Base-by-base conservation (phyloP, 148 eudicot genomes). In the Simmondsia chinensis region DNA sequence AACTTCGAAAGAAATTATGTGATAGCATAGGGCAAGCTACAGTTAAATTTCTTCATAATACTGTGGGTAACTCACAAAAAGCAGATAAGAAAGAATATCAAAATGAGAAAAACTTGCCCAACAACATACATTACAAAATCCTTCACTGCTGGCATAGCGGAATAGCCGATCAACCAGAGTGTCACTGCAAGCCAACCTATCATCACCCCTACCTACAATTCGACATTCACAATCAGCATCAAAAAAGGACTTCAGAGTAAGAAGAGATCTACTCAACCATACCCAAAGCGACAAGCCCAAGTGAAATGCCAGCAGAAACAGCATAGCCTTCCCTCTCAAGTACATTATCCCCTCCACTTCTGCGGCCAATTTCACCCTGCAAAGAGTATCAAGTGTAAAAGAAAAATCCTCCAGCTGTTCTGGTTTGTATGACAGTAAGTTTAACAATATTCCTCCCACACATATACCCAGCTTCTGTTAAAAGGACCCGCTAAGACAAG, bases 341-440 rank as follows among this genome's bases (percentile, higher is more conserved):
- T 35, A 91, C 97, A 72, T 91, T 91, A 69, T 91, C 97, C 12
- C 97, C 97, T 47, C 97, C 97, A 77, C 97, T 91, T 70, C 94
- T 79, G 30, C 95, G 89, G 8, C 97, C 94, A 52, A 82, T 81
- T 72, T 91, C 94, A 45, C 75, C 82, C 97, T 91, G 76, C 46
- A 63, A 43, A 39, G 48, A 48, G 19, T 20, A 46, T 20, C 17
- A 57, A 24, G 9, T 9, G 30, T 22, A 9, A 57, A n/a, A 7
- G 33, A 34, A 6, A 64, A 20, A 13, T 12, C 37, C 15, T n/a
- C n/a, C n/a, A n/a, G n/a, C n/a, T n/a, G n/a, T n/a, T n/a, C n/a
- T n/a, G n/a, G n/a, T n/a, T n/a, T n/a, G n/a, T n/a, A n/a, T n/a
- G n/a, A n/a, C n/a, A n/a, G n/a, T n/a, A n/a, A n/a, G n/a, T n/a